phyloP scores from a whole-genome alignment of 116 monocot genomes.

The Dioscorea cayenensis region DNA sequence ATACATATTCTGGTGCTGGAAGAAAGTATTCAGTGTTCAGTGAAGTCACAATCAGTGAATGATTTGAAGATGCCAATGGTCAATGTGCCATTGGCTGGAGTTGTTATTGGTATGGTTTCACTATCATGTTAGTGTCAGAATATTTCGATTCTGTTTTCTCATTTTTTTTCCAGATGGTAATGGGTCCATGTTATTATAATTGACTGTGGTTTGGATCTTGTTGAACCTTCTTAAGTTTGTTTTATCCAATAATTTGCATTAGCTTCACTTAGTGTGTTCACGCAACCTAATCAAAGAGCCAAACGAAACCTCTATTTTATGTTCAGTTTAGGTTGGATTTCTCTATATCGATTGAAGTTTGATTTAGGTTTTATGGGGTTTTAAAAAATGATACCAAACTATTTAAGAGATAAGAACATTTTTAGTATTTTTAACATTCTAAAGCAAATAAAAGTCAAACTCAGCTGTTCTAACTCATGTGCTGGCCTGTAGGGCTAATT shows the following conservation, averaged over 20 bases:
- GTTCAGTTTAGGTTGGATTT: too few species aligned
- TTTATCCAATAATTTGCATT: background rate
- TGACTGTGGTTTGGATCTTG: background rate
- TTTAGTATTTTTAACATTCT: too few species aligned
- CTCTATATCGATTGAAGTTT: too few species aligned
- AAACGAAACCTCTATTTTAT: too few species aligned
- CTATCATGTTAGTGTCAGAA: background rate
- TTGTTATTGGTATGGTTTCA: conserved; percentile 60
- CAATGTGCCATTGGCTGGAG: conserved; percentile 58
- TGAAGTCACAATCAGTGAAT: conserved; percentile 4
- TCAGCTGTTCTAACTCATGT: too few species aligned
- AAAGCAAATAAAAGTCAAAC: too few species aligned
- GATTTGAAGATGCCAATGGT: conserved; percentile 12
- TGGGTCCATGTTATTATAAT: too few species aligned
- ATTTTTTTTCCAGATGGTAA: background rate
- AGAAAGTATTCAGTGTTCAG: conserved; percentile 8
- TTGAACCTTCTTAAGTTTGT: background rate
- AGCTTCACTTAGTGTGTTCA: background rate
- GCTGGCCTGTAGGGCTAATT: too few species aligned
- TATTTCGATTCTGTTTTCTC: background rate
- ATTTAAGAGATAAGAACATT: too few species aligned
- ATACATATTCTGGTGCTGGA: conserved; percentile 45
- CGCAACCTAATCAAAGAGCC: background rate
- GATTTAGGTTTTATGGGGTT: too few species aligned
- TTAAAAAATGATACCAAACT: too few species aligned